Evolutionary conservation across 2,329 filamentous ascomycete species (phyloP).

Genomic region (Arachnomyces sp.): DNA sequence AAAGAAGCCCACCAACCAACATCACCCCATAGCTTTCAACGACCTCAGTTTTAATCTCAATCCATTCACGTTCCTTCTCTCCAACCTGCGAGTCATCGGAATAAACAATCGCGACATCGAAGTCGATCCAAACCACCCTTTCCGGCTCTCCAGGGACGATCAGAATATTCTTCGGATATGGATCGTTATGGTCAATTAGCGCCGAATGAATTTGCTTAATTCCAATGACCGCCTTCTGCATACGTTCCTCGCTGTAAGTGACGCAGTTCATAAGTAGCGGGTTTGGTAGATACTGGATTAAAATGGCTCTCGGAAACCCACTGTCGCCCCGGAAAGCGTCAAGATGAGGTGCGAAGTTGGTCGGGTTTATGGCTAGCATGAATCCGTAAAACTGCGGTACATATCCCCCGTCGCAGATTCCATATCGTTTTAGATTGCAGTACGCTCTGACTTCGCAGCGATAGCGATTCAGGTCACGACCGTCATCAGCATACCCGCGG

Average conservation of each 20-base stretch:
- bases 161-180: constrained; percentile 13
- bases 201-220: constrained; percentile 11
- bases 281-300: constrained; percentile 13
- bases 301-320: constrained; percentile 6
- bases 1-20: neutral
- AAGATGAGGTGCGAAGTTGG: constrained; percentile 6
- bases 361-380: constrained; percentile 5
- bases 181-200: constrained; percentile 13
- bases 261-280: constrained; percentile 10
- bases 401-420: constrained; percentile 7
- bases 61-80: constrained; percentile 4
- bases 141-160: constrained; percentile 9
- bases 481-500: constrained; percentile 3
- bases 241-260: constrained; percentile 10
- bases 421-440: constrained; percentile 7
- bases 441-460: constrained; percentile 7
- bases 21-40: constrained; percentile 5
- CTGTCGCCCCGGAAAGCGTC: constrained; percentile 7
- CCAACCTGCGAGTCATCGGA: neutral
- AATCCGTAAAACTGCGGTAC: constrained; percentile 8
- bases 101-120: constrained; percentile 5
- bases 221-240: constrained; percentile 7
- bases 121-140: constrained; percentile 9
- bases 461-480: constrained; percentile 5
- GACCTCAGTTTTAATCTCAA: constrained; percentile 6